A percentile compares a stretch with the other conserved stretches of the same genome.
These are phyloP conservation scores for Poronia punctata DNA, from an alignment of 495 filamentous ascomycete species.

Conservation along the genomic window DNA sequence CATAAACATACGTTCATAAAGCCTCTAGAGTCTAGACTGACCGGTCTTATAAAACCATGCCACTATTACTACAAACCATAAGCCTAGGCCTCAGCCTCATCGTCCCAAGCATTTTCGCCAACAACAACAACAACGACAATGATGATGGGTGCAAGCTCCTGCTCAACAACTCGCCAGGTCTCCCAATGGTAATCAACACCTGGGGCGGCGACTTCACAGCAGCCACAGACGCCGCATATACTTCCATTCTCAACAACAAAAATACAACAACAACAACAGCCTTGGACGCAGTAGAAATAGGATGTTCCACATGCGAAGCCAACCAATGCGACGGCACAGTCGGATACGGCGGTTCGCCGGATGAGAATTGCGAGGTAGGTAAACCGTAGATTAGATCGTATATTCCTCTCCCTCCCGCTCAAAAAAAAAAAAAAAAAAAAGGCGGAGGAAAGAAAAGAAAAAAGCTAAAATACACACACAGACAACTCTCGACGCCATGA, in stretches of 20 bases:
- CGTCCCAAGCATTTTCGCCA: neutral
- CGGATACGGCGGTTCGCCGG: slow-evolving; percentile 41
- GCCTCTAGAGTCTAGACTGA: too few species aligned
- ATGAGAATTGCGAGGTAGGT: slow-evolving; percentile 40
- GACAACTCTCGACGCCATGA: slow-evolving; percentile 42
- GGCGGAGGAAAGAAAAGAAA: too few species aligned
- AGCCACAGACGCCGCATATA: slow-evolving; percentile 43
- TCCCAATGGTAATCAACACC: slow-evolving; percentile 40
- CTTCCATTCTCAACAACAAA: slow-evolving; percentile 21
- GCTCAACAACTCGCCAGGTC: slow-evolving; percentile 19
- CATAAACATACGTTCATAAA: too few species aligned
- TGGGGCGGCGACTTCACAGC: slow-evolving; percentile 41
- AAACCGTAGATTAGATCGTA: too few species aligned
- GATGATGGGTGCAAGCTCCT: too few species aligned
- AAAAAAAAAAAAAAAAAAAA: too few species aligned
- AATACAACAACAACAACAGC: slow-evolving; percentile 23
- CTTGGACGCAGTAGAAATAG: slow-evolving; percentile 36
- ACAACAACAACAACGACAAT: neutral
- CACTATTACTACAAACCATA: too few species aligned
- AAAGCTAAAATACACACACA: slow-evolving; percentile 4
- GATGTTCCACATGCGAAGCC: slow-evolving; percentile 38
- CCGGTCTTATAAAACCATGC: too few species aligned
- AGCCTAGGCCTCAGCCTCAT: too few species aligned
- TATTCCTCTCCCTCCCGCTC: too few species aligned
- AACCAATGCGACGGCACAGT: slow-evolving; percentile 42